A percentile compares a stretch with the other conserved stretches of the same genome.
Evolutionary conservation across 495 filamentous ascomycete species (phyloP).

Genomic region (Tuber melanosporum): DNA sequence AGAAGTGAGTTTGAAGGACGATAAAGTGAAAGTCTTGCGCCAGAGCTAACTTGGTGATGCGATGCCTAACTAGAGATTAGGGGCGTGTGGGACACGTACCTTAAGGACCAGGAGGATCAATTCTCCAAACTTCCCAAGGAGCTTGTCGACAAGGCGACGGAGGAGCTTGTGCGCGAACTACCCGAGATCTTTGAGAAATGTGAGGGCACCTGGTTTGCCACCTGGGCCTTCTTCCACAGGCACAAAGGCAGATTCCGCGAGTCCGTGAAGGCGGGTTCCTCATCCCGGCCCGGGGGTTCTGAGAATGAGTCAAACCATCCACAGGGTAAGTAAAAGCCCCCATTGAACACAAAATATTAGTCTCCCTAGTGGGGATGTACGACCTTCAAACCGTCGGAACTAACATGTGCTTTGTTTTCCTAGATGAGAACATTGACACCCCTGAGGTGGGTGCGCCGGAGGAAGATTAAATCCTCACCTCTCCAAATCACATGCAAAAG

Average conservation of each 20-base stretch:
- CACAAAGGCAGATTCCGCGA: not conserved
- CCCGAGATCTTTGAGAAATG: not conserved
- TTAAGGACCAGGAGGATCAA: not conserved
- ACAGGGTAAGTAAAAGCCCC: not conserved
- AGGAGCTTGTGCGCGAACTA: not conserved
- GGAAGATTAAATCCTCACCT: not conserved
- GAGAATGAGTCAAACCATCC: not conserved
- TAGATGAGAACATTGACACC: not conserved
- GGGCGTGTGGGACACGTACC: not conserved
- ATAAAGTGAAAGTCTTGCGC: not conserved
- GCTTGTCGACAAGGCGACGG: not conserved
- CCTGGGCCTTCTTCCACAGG: not conserved
- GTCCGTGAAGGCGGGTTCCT: not conserved
- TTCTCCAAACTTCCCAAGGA: not conserved
- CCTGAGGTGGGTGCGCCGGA: not conserved
- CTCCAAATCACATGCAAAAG: not conserved
- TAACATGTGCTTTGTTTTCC: not conserved
- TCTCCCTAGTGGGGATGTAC: not conserved
- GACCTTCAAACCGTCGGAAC: not conserved
- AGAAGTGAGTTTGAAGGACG: slow-evolving; percentile 1
- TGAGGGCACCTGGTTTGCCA: not conserved
- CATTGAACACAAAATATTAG: not conserved
- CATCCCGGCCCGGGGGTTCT: not conserved
- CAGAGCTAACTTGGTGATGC: not conserved
- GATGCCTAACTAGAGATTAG: not conserved